Percentiles rank a stretch among this genome's conserved stretches.
phyloP scores from a whole-genome alignment of 1,139 yeast genomes.

The Kodamaea arcana region DNA sequence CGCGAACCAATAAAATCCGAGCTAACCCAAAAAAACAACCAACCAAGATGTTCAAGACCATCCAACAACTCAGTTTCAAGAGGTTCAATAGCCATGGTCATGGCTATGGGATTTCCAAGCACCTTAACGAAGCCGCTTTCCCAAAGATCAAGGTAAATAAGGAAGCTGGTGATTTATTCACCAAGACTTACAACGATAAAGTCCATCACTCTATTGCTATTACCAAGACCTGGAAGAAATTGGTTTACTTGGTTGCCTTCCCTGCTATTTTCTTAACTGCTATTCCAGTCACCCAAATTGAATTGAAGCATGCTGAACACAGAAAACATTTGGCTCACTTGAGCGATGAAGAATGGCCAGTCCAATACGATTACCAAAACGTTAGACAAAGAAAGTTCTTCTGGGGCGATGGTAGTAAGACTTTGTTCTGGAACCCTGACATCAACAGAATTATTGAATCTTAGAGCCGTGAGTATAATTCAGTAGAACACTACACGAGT shows the following conservation, averaged over 20 bases:
- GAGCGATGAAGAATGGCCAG: constrained; percentile 88
- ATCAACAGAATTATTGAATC: constrained; percentile 76
- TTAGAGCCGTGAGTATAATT: too few relatives aligned
- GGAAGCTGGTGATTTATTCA: constrained; percentile 43
- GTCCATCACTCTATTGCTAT: constrained; percentile 76
- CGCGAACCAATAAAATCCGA: constrained; percentile 6
- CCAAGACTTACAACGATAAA: constrained; percentile 50
- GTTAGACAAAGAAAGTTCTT: constrained; percentile 80
- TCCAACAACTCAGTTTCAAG: constrained; percentile 37
- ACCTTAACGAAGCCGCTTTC: constrained; percentile 39
- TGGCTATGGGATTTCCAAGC: constrained; percentile 37
- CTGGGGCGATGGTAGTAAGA: constrained; percentile 99
- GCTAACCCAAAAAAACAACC: constrained; percentile 4
- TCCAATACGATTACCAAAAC: constrained; percentile 86
- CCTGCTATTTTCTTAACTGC: constrained; percentile 79
- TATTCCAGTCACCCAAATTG: constrained; percentile 75
- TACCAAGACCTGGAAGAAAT: constrained; percentile 78
- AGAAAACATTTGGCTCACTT: constrained; percentile 75
- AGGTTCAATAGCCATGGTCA: constrained; percentile 43
- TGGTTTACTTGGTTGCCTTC: constrained; percentile 72
- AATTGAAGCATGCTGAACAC: constrained; percentile 85
- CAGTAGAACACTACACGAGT: too few relatives aligned
- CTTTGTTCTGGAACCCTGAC: constrained; percentile 92
- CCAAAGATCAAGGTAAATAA: constrained; percentile 30
- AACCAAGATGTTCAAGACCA: constrained; percentile 32